These are phyloP conservation scores for Biscogniauxia sp. DNA, from an alignment of 2,329 filamentous ascomycete genomes.

Conservation along the genomic window DNA sequence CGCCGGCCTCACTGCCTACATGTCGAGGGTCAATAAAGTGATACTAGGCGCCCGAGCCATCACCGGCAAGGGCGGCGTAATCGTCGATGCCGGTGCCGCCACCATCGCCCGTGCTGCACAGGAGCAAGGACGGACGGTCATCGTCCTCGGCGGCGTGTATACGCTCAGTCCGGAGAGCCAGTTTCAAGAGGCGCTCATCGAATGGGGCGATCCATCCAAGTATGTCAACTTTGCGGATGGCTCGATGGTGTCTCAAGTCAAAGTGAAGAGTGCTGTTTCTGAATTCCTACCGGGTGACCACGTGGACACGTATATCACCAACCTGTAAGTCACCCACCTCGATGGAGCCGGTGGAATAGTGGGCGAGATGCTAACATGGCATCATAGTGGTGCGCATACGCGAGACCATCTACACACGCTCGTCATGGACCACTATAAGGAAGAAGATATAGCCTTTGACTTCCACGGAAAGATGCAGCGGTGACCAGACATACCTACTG, in stretches of 20 bases:
- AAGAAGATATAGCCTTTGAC: slow-evolving; percentile 66
- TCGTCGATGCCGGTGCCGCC: slow-evolving; percentile 80
- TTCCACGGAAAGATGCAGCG: slow-evolving; percentile 39
- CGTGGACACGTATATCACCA: slow-evolving; percentile 82
- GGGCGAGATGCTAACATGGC: slow-evolving; percentile 11
- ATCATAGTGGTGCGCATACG: slow-evolving; percentile 33
- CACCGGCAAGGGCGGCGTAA: slow-evolving; percentile 80
- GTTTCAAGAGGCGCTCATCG: slow-evolving; percentile 77
- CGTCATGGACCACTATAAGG: slow-evolving; percentile 72
- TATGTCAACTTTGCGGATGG: slow-evolving; percentile 79
- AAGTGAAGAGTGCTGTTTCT: slow-evolving; percentile 74
- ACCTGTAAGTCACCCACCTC: slow-evolving; percentile 56
- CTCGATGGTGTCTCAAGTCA: slow-evolving; percentile 71
- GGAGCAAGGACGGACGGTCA: slow-evolving; percentile 77
- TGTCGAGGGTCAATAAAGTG: slow-evolving; percentile 94
- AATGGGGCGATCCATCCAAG: slow-evolving; percentile 78
- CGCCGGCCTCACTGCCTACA: slow-evolving; percentile 84
- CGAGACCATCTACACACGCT: slow-evolving; percentile 71
- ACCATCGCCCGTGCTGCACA: slow-evolving; percentile 83
- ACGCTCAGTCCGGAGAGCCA: slow-evolving; percentile 90
- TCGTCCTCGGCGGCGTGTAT: slow-evolving; percentile 88
- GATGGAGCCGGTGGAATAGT: neutral
- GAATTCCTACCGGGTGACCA: slow-evolving; percentile 78
- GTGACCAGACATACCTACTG: slow-evolving; percentile 11
- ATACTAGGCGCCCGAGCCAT: slow-evolving; percentile 86